These are phyloP conservation scores for Trifolium pratense DNA, from an alignment of 306 rosid genomes.

Conservation along the genomic window DNA sequence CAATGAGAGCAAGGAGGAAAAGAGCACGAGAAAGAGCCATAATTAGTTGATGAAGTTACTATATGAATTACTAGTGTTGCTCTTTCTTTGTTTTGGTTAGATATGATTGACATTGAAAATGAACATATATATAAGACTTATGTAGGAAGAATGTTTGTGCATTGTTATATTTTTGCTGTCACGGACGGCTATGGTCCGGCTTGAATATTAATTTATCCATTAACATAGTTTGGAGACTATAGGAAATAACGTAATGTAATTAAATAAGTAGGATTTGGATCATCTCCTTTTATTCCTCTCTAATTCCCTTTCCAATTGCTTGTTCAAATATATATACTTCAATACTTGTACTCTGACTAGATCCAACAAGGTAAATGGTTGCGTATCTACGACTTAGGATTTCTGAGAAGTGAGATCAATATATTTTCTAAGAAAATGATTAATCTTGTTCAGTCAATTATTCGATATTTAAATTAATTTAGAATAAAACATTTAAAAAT, in stretches of 20 bases:
- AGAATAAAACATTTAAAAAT: too few species aligned
- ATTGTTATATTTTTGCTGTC: neutral
- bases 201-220: neutral
- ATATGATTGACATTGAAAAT: neutral
- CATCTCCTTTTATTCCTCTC: too few species aligned
- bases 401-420: too few species aligned
- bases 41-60: neutral
- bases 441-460: too few species aligned
- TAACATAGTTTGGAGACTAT: neutral
- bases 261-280: neutral
- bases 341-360: neutral
- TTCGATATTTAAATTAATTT: too few species aligned
- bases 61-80: neutral
- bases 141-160: neutral
- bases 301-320: too few species aligned
- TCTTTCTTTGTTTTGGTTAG: constrained; percentile 14
- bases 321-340: neutral
- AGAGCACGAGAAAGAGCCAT: constrained; percentile 35
- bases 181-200: constrained; percentile 30
- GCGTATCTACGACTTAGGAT: neutral
- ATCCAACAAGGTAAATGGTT: neutral
- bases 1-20: constrained; percentile 7
- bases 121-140: neutral
- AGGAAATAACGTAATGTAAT: constrained; percentile 26
- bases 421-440: too few species aligned